Conservation (phyloP, 768 basidiomycete genomes). For the Rhodotorula sphaerocarpa region DNA sequence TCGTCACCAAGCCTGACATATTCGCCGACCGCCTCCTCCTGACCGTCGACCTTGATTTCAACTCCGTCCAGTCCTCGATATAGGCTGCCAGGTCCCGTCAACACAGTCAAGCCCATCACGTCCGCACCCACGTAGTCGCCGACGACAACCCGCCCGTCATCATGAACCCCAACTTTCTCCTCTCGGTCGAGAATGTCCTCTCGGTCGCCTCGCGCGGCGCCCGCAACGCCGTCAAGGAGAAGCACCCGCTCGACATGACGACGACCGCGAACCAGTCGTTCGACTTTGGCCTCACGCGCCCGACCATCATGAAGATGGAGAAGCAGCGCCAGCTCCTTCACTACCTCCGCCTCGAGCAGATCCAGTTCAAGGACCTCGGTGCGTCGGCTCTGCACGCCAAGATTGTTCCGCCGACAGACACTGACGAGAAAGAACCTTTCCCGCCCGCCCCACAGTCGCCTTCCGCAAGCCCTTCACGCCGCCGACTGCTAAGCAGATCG, state of each 20-base stretch:
- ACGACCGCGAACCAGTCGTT: slow-evolving; percentile 8
- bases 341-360: slow-evolving; percentile 76
- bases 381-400: background rate
- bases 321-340: slow-evolving; percentile 66
- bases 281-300: slow-evolving; percentile 29
- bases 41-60: too few relatives aligned
- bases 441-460: slow-evolving; percentile 43
- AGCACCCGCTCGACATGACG: slow-evolving; percentile 24
- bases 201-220: background rate
- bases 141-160: background rate
- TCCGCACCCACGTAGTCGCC: too few relatives aligned
- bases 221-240: background rate
- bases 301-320: slow-evolving; percentile 54
- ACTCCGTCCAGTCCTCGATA: too few relatives aligned
- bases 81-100: too few relatives aligned
- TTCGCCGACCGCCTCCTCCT: too few relatives aligned
- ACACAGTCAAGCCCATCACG: too few relatives aligned
- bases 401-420: too few relatives aligned
- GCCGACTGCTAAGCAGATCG: slow-evolving; percentile 52
- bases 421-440: background rate
- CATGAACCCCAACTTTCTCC: background rate
- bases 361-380: slow-evolving; percentile 71
- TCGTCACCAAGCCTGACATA: too few relatives aligned
- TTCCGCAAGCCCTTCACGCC: slow-evolving; percentile 72
- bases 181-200: background rate